Base-by-base conservation (phyloP, 2,329 filamentous ascomycete genomes). In the Lachnellula occidentalis region DNA sequence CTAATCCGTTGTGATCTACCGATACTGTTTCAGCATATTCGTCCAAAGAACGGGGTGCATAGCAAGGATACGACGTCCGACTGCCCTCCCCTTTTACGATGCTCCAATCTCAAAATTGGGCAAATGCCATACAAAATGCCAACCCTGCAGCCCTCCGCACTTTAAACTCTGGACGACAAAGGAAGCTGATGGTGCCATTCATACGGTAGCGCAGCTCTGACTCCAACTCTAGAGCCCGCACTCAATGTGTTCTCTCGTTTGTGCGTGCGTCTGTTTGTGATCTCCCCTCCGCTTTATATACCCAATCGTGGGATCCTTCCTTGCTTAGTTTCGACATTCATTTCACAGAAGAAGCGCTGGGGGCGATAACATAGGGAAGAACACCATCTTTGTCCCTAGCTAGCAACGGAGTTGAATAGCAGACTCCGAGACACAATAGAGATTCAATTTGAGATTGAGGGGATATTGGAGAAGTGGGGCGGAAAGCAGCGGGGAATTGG, bases 51-150 rank as follows among this genome's bases (percentile, higher is more conserved):
- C 55, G 39, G 39, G 45, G 37, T 21, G 3, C 36, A 22, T 31
- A 36, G 37, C 27, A 37, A 42, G 52, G 51, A 48, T 45, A 51
- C 45, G 49, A 52, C 53, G 57, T 55, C 58, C 61, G 57, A 52
- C 51, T 37, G 55, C 42, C 50, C 48, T 55, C 60, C 17, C 47
- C 48, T n/a, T n/a, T n/a, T n/a, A n/a, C n/a, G n/a, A n/a, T n/a
- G n/a, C n/a, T 48, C 43, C 45, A 56, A 55, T 50, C 48, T 56
- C 53, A 48, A 27, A 11, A 9, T 19, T 17, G n/a, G 19, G 19
- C 15, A 42, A 5, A 4, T n/a, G 4, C 15, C 7, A 15, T 19
- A 19, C 2, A n/a, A n/a, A n/a, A 22, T 43, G 41, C 41, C 8
- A 31, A 31, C 27, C 27, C 27, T 31, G 27, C 27, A 31, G 27